phyloP scores from a whole-genome alignment of 768 basidiomycete genomes.

The Tricholoma matsutake region DNA sequence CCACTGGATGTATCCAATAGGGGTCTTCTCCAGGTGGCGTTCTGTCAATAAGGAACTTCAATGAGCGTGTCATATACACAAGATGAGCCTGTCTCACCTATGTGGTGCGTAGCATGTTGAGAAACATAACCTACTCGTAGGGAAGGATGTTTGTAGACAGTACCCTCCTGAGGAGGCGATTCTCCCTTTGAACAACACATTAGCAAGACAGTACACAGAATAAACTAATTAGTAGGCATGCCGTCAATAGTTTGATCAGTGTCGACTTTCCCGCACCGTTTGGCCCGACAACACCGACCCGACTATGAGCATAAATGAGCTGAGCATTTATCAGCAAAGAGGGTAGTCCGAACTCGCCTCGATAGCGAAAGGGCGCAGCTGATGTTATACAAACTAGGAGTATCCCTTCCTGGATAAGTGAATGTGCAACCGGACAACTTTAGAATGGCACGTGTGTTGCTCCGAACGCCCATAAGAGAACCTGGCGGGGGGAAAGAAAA shows the following conservation, averaged over 20 bases:
- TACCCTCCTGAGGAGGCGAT: slow-evolving; percentile 85
- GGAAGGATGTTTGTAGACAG: slow-evolving; percentile 91
- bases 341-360: slow-evolving; percentile 46
- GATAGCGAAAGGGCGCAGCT: slow-evolving; percentile 94
- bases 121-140: slow-evolving; percentile 96
- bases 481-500: slow-evolving; percentile 96
- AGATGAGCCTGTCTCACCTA: slow-evolving; percentile 43
- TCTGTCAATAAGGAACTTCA: slow-evolving; percentile 41
- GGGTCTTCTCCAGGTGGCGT: slow-evolving; percentile 93
- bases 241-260: slow-evolving; percentile 89
- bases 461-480: slow-evolving; percentile 94
- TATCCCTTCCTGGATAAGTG: slow-evolving; percentile 83
- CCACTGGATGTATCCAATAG: slow-evolving; percentile 97
- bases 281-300: slow-evolving; percentile 88
- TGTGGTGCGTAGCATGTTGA: slow-evolving; percentile 97
- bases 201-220: slow-evolving; percentile 6
- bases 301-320: slow-evolving; percentile 43
- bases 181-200: slow-evolving; percentile 60
- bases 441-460: slow-evolving; percentile 92
- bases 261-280: slow-evolving; percentile 98
- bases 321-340: slow-evolving; percentile 9
- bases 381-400: slow-evolving; percentile 81
- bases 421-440: slow-evolving; percentile 91
- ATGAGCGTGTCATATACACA: slow-evolving; percentile 2
- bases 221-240: slow-evolving; percentile 29